These are phyloP conservation scores for Fagopyrum homotropicum DNA, from an alignment of 148 eudicot genomes.

Conservation along the genomic window DNA sequence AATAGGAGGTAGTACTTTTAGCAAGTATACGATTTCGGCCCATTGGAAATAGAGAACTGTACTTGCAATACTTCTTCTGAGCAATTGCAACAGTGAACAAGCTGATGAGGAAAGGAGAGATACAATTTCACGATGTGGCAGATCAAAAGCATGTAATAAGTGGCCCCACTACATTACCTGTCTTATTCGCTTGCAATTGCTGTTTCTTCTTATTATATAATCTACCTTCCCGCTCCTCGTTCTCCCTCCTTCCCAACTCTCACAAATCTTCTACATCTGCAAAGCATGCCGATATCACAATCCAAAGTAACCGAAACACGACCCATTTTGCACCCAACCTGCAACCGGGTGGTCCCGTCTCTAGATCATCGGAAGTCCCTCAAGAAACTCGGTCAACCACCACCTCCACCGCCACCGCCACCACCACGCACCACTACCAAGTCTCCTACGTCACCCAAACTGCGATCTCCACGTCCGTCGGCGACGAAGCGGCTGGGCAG, in stretches of 20 bases:
- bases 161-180: conserved; percentile 3
- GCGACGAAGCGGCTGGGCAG: conserved; percentile 23
- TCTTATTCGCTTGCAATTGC: not conserved
- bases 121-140: too few species aligned
- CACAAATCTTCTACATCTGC: not conserved
- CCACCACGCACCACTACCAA: not conserved
- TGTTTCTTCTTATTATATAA: not conserved
- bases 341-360: not conserved
- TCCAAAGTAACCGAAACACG: not conserved
- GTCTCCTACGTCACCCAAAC: conserved; percentile 26
- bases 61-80: too few species aligned
- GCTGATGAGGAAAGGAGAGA: too few species aligned
- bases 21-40: too few species aligned
- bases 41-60: too few species aligned
- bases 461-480: conserved; percentile 27
- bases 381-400: conserved; percentile 16
- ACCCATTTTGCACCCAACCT: not conserved
- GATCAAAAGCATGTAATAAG: not conserved
- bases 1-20: too few species aligned
- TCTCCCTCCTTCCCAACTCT: not conserved
- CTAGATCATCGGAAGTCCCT: not conserved
- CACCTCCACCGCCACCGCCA: conserved; percentile 20
- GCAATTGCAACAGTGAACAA: too few species aligned
- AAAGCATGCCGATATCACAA: not conserved
- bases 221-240: not conserved